These are phyloP conservation scores for Trichoderma asperellum DNA, from an alignment of 2,329 filamentous ascomycete genomes.

Conservation along the genomic window DNA sequence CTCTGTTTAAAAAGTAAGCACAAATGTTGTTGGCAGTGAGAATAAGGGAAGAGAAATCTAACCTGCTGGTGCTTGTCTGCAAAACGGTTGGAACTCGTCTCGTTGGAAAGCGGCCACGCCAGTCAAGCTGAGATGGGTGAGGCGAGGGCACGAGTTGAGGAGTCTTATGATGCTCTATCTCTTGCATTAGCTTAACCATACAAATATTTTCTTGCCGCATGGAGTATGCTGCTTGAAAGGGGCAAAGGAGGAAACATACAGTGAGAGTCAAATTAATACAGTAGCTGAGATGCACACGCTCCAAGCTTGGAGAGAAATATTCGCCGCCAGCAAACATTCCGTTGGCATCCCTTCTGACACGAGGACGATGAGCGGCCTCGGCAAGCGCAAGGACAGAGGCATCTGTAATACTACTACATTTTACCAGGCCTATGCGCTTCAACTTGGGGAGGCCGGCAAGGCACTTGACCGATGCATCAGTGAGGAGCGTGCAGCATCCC, in stretches of 20 bases:
- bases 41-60: slow-evolving; percentile 35
- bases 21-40: not conserved
- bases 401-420: slow-evolving; percentile 89
- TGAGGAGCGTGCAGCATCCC: slow-evolving; percentile 89
- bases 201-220: slow-evolving; percentile 26
- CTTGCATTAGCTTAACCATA: slow-evolving; percentile 16
- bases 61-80: slow-evolving; percentile 80
- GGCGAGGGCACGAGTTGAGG: slow-evolving; percentile 85
- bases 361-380: slow-evolving; percentile 62
- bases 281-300: slow-evolving; percentile 95
- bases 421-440: slow-evolving; percentile 92
- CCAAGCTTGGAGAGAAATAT: slow-evolving; percentile 68
- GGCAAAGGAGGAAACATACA: slow-evolving; percentile 54
- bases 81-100: slow-evolving; percentile 82
- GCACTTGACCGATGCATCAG: slow-evolving; percentile 82
- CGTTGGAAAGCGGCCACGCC: slow-evolving; percentile 89
- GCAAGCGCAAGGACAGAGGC: slow-evolving; percentile 84
- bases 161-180: slow-evolving; percentile 82
- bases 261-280: slow-evolving; percentile 82
- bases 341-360: slow-evolving; percentile 53
- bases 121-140: slow-evolving; percentile 93
- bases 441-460: slow-evolving; percentile 88
- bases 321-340: slow-evolving; percentile 55
- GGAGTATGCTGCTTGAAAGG: not conserved
- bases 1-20: slow-evolving; percentile 56